Percentiles rank a stretch among this genome's conserved stretches.
These are phyloP conservation scores for Xylaria nigripes DNA, from an alignment of 495 filamentous ascomycete genomes.

Conservation along the genomic window DNA sequence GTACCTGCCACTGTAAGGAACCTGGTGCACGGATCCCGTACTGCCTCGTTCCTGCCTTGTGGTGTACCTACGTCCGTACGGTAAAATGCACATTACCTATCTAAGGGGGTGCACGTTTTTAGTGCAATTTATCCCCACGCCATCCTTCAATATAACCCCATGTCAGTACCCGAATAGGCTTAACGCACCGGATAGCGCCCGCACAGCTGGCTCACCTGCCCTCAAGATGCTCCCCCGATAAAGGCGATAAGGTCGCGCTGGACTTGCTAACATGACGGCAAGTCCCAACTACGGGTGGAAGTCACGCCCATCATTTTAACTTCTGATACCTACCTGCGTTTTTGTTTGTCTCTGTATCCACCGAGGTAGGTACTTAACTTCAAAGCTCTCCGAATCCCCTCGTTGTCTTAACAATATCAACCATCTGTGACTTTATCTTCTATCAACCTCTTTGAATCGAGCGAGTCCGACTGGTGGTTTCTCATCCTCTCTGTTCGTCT, in stretches of 20 bases:
- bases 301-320: background rate
- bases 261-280: conserved; percentile 5
- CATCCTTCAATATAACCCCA: background rate
- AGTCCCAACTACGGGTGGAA: background rate
- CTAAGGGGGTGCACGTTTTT: background rate
- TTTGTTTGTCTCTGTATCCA: too few species aligned
- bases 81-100: background rate
- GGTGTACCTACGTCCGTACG: too few species aligned
- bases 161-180: background rate
- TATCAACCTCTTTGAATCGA: background rate
- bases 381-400: too few species aligned
- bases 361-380: too few species aligned
- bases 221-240: background rate
- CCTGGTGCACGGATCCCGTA: too few species aligned
- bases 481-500: background rate
- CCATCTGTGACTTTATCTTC: too few species aligned
- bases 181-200: background rate
- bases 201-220: background rate
- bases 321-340: background rate
- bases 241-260: conserved; percentile 4
- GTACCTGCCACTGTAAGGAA: too few species aligned
- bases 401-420: too few species aligned
- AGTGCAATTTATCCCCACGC: background rate
- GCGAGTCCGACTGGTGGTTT: background rate
- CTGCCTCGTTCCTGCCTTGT: too few species aligned